Conservation (phyloP, 140 eudicot genomes). For the Erigeron philadelphicus region DNA sequence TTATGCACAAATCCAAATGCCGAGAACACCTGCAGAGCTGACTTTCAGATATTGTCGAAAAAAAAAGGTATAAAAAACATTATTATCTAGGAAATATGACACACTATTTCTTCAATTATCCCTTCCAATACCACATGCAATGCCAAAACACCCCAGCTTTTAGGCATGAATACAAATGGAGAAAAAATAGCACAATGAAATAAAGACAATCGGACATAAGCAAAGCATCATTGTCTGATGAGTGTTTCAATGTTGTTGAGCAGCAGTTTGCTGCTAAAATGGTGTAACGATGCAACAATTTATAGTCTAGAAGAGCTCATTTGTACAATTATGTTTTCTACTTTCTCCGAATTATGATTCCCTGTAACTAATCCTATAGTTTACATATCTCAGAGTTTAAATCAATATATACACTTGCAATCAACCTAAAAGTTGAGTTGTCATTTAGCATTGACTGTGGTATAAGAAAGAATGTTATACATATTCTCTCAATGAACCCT, state of each 20-base stretch:
- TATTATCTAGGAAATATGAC: background rate
- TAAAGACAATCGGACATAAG: background rate
- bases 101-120: background rate
- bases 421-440: too few relatives aligned
- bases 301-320: too few relatives aligned
- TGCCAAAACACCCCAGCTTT: background rate
- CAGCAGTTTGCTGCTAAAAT: too few relatives aligned
- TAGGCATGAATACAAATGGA: background rate
- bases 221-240: conserved; percentile 7
- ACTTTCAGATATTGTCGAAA: conserved; percentile 15
- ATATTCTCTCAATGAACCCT: background rate
- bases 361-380: too few relatives aligned
- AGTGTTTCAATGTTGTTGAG: too few relatives aligned
- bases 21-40: conserved; percentile 61
- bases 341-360: too few relatives aligned
- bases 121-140: background rate
- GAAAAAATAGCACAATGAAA: background rate
- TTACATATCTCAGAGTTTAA: too few relatives aligned
- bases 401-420: too few relatives aligned
- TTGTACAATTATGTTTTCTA: too few relatives aligned
- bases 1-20: conserved; percentile 96
- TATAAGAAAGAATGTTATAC: background rate
- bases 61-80: background rate
- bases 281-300: too few relatives aligned
- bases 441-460: too few relatives aligned